phyloP scores from a whole-genome alignment of 768 basidiomycete species.

The Sporobolomyces roseus region DNA sequence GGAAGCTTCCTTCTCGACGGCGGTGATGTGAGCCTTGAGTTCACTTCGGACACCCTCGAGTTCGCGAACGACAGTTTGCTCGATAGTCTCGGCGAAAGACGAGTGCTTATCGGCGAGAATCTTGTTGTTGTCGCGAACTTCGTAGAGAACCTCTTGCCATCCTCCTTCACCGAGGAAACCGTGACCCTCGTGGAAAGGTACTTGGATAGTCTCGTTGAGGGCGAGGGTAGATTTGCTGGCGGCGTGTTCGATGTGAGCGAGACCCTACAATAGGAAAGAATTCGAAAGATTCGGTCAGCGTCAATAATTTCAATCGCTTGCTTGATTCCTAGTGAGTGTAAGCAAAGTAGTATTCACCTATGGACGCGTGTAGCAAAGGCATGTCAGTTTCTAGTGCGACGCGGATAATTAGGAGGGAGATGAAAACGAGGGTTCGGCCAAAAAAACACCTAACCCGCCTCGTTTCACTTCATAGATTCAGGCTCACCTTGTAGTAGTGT shows the following conservation, averaged over 20 bases:
- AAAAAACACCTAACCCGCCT: too few relatives aligned
- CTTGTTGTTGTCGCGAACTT: constrained; percentile 40
- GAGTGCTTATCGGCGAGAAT: constrained; percentile 39
- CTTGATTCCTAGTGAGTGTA: too few relatives aligned
- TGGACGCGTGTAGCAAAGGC: too few relatives aligned
- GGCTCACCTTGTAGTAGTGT: constrained; percentile 39
- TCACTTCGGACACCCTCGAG: constrained; percentile 34
- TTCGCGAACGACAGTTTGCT: constrained; percentile 32
- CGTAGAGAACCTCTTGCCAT: constrained; percentile 51
- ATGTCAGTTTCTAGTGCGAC: too few relatives aligned
- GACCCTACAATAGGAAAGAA: constrained; percentile 26
- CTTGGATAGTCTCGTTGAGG: constrained; percentile 39
- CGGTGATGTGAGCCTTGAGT: constrained; percentile 50
- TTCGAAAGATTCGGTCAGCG: neutral
- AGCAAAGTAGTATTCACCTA: too few relatives aligned
- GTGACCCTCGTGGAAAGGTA: constrained; percentile 44
- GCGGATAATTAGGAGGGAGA: too few relatives aligned
- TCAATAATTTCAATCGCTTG: neutral
- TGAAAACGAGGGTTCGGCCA: too few relatives aligned
- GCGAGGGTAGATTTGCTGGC: constrained; percentile 32
- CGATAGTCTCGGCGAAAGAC: constrained; percentile 31
- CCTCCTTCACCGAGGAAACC: constrained; percentile 39
- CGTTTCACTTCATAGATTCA: too few relatives aligned
- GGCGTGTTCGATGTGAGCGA: constrained; percentile 35
- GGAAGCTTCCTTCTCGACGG: constrained; percentile 54